Base-by-base conservation (phyloP, 2,329 filamentous ascomycete species). In the Aspergillus uvarum region DNA sequence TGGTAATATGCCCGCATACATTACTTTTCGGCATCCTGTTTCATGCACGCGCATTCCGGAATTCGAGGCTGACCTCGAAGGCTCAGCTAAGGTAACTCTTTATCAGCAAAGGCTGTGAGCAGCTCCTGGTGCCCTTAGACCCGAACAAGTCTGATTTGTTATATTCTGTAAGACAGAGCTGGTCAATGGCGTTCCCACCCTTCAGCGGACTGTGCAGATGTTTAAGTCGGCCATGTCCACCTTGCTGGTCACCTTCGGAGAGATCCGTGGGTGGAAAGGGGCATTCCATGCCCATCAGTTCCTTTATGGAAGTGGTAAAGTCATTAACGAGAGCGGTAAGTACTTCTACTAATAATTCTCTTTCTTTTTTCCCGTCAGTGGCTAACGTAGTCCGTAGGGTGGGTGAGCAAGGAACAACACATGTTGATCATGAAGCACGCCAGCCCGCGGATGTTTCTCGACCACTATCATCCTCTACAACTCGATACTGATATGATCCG, bases 391-490 rank as follows among this genome's bases (percentile, higher is more conserved):
- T 50, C 21, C n/a, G n/a, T 60, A 67, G 65, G 58, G 56, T 69
- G 62, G 24, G 57, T 71, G 4, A 69, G 68, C 50, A 50, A 69
- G 42, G 64, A 61, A 5, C 59, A 68, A 57, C 55, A 50, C 5
- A 70, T 67, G 51, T 8, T 70, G 32, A 66, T 71, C 55, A 67
- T 71, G 51, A 56, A 58, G 3, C 60, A 70, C 54, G 60, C 65
- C 4, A 62, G 48, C 31, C 67, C 56, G 48, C 52, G 60, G 51
- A 70, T 62, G 10, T 72, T 72, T 50, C 51, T 72, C 32, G 62
- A 70, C 52, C 56, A 70, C 54, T 70, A 70, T 56, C 56, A 32
- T 49, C 59, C 62, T 3, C 47, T 67, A 47, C 48, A 70, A 58
- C 38, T 65, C 59, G n/a, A n/a, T n/a, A n/a, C n/a, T n/a, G n/a